These are phyloP conservation scores for Oryza coarctata DNA, from an alignment of 176 grass and related monocot genomes.

Conservation along the genomic window DNA sequence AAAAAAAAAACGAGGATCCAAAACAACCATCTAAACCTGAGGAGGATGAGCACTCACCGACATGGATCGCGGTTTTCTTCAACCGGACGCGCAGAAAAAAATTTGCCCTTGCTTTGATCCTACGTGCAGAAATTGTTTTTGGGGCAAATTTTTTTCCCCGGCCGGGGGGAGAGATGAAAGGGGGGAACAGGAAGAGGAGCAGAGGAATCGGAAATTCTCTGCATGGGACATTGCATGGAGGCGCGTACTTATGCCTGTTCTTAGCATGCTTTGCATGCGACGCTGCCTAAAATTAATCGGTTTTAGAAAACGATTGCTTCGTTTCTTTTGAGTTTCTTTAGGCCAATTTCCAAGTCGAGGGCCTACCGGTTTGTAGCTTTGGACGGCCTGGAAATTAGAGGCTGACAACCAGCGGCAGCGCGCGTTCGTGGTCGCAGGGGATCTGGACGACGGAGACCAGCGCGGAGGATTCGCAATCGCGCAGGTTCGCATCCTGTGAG, in stretches of 20 bases:
- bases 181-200: slow-evolving; percentile 24
- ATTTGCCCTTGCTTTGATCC: slow-evolving; percentile 39
- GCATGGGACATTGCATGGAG: background rate
- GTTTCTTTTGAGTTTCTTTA: background rate
- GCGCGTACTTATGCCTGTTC: slow-evolving; percentile 32
- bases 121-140: slow-evolving; percentile 4
- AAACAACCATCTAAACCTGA: background rate
- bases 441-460: too few relatives aligned
- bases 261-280: slow-evolving; percentile 36
- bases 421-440: too few relatives aligned
- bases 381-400: background rate
- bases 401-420: background rate
- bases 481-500: too few relatives aligned
- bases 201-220: slow-evolving; percentile 15
- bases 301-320: background rate
- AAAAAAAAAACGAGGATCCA: background rate
- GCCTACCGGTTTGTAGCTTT: too few relatives aligned
- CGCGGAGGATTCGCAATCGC: too few relatives aligned
- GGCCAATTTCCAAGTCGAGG: background rate
- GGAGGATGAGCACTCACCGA: slow-evolving; percentile 47
- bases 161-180: slow-evolving; percentile 27
- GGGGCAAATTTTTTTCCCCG: slow-evolving; percentile 41
- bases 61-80: slow-evolving; percentile 46
- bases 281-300: slow-evolving; percentile 36
- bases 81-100: slow-evolving; percentile 14